These are phyloP conservation scores for Syzygium oleosum DNA, from an alignment of 345 rosid genomes.

Conservation along the genomic window DNA sequence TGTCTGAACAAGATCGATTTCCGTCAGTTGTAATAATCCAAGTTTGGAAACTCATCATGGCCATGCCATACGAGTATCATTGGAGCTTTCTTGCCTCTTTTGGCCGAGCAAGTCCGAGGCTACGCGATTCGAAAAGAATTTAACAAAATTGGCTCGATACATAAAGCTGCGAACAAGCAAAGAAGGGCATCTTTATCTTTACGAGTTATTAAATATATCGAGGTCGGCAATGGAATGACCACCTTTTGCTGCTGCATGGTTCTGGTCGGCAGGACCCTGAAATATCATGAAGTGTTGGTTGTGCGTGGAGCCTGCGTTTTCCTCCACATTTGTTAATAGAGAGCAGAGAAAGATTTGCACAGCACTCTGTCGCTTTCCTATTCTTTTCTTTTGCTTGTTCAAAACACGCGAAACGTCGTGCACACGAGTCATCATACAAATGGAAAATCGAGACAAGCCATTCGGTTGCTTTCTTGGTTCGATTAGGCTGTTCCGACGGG, in stretches of 20 bases:
- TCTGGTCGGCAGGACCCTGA: neutral
- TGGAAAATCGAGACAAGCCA: neutral
- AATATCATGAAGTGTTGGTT: neutral
- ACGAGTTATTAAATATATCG: neutral
- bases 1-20: neutral
- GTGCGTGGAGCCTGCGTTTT: neutral
- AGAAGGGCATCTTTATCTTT: neutral
- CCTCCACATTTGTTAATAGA: neutral
- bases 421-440: neutral
- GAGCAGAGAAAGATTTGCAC: neutral
- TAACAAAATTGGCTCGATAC: neutral
- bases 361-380: rapidly evolving
- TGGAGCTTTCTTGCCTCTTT: neutral
- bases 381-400: neutral
- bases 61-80: neutral
- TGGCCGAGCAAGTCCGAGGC: neutral
- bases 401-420: neutral
- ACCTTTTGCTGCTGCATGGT: neutral
- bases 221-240: neutral
- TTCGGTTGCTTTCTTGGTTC: too few relatives aligned
- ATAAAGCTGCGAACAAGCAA: neutral
- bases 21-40: neutral
- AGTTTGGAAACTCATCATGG: neutral
- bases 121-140: neutral
- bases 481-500: neutral